Conservation (phyloP, 2,329 filamentous ascomycete genomes). For the Penicillium sp. region DNA sequence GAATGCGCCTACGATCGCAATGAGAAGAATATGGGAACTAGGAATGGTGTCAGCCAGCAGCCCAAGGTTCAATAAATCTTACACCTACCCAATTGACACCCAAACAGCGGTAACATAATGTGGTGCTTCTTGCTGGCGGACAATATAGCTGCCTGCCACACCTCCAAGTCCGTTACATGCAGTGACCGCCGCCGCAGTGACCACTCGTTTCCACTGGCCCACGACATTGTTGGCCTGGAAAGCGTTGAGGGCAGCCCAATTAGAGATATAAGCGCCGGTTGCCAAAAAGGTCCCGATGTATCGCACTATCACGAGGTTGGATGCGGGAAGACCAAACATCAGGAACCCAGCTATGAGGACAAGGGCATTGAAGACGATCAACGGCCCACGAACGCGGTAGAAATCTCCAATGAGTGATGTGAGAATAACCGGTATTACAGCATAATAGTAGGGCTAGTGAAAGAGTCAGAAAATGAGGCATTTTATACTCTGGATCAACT, state of each 20-base stretch:
- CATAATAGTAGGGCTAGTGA: constrained; percentile 61
- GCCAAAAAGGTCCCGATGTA: constrained; percentile 65
- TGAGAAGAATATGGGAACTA: constrained; percentile 59
- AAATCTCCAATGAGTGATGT: constrained; percentile 63
- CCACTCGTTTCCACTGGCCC: constrained; percentile 64
- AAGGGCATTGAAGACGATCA: constrained; percentile 64
- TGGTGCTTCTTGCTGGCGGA: constrained; percentile 60
- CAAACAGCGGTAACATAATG: constrained; percentile 64
- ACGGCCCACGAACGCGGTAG: constrained; percentile 58
- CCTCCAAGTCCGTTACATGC: constrained; percentile 63
- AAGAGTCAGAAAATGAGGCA: neutral
- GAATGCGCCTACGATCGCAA: constrained; percentile 53
- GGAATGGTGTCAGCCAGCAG: neutral
- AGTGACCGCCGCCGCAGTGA: constrained; percentile 59
- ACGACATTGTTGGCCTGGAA: constrained; percentile 63
- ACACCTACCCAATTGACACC: constrained; percentile 57
- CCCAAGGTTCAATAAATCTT: neutral
- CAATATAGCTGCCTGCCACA: constrained; percentile 65
- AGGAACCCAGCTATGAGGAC: constrained; percentile 63
- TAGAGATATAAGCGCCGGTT: constrained; percentile 66
- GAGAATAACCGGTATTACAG: constrained; percentile 61
- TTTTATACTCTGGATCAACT: constrained; percentile 3
- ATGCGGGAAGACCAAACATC: constrained; percentile 60
- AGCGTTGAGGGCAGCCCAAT: constrained; percentile 65
- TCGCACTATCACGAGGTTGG: constrained; percentile 56